A percentile compares a stretch with the other conserved stretches of the same genome.
Evolutionary conservation across 2,329 filamentous ascomycete species (phyloP).

Genomic region (Nemania sp.): DNA sequence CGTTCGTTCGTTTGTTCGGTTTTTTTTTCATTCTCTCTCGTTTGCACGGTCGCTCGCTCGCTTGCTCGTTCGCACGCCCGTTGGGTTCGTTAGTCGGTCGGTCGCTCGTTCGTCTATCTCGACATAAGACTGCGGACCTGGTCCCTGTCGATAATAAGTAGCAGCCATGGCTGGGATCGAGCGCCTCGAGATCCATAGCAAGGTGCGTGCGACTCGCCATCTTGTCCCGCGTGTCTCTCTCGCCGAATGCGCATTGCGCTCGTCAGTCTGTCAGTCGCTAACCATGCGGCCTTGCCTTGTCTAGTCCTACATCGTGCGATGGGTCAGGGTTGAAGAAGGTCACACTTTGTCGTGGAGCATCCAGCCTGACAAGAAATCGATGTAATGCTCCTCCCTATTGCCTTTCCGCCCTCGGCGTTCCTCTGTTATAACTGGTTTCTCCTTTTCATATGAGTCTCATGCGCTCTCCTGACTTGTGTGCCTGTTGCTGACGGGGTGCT

Average conservation of each 20-base stretch:
- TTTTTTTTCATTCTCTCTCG: neutral
- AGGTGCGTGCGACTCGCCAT: constrained; percentile 62
- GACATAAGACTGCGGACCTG: too few species aligned
- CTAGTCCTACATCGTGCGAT: constrained; percentile 96
- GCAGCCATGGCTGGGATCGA: constrained; percentile 86
- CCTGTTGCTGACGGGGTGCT: too few species aligned
- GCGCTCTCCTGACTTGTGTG: constrained; percentile 1
- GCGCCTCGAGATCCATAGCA: constrained; percentile 95
- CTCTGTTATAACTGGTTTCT: too few species aligned
- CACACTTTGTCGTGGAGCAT: constrained; percentile 98
- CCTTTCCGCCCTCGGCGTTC: neutral
- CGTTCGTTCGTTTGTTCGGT: neutral
- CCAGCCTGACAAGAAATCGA: constrained; percentile 96
- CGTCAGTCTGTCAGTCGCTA: constrained; percentile 22
- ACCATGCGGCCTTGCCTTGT: constrained; percentile 12
- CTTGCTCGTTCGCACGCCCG: neutral
- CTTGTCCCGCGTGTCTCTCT: too few species aligned
- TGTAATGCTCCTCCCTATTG: constrained; percentile 54
- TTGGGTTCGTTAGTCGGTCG: neutral
- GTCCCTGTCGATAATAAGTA: too few species aligned
- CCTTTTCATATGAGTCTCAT: too few species aligned
- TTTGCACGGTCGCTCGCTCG: neutral
- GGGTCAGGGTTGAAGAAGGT: constrained; percentile 87
- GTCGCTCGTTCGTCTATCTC: neutral
- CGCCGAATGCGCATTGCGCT: too few species aligned